Evolutionary conservation across 176 grass and related monocot species (phyloP).

Genomic region (Saccharum spontaneum): DNA sequence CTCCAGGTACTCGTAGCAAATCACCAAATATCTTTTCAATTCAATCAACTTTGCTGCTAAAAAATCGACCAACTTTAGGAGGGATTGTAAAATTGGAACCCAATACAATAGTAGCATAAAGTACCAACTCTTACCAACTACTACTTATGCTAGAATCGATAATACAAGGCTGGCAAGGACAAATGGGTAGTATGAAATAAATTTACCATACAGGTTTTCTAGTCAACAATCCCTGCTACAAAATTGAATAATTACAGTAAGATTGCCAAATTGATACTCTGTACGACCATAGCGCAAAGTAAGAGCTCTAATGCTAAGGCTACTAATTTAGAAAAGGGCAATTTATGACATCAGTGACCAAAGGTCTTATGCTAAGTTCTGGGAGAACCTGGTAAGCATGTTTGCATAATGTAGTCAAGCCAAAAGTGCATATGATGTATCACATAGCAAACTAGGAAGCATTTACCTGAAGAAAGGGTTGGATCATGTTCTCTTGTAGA

Average conservation of each 20-base stretch:
- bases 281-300: not conserved
- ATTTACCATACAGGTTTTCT: slow-evolving; percentile 11
- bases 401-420: not conserved
- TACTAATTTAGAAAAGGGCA: not conserved
- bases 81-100: not conserved
- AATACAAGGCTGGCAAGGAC: not conserved
- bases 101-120: not conserved
- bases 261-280: not conserved
- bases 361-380: not conserved
- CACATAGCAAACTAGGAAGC: not conserved
- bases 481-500: slow-evolving; percentile 91
- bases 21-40: slow-evolving; percentile 26
- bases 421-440: not conserved
- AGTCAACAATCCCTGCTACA: not conserved
- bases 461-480: slow-evolving; percentile 64
- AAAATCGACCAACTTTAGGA: not conserved
- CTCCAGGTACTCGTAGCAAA: not conserved
- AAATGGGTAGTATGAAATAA: not conserved
- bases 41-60: slow-evolving; percentile 10
- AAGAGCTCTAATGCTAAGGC: not conserved
- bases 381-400: not conserved
- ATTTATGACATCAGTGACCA: not conserved
- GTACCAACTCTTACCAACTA: not conserved
- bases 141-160: not conserved
- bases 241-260: not conserved